A percentile compares a stretch with the other conserved stretches of the same genome.
Conservation (phyloP, 169 alveolate species). For the Perkinsus marinus region DNA sequence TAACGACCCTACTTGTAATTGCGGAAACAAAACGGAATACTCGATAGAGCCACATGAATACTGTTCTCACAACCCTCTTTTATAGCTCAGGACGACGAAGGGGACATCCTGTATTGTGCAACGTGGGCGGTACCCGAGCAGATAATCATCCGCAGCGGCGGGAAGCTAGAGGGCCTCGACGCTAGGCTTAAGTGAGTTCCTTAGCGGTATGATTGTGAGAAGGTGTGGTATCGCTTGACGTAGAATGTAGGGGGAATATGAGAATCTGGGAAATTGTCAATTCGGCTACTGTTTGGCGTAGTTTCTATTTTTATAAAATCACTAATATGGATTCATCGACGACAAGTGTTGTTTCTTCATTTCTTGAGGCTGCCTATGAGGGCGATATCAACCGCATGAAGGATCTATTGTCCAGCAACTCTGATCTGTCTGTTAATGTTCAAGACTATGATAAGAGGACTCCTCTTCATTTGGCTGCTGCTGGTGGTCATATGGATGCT, state of each 20-base stretch:
- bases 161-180: too few species aligned
- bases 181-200: neutral
- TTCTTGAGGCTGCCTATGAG: neutral
- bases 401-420: neutral
- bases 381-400: neutral
- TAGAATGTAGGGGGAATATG: too few species aligned
- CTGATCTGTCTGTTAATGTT: neutral
- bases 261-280: too few species aligned
- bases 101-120: neutral
- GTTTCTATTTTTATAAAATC: neutral
- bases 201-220: neutral
- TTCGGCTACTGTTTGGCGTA: too few species aligned
- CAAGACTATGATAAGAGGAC: neutral
- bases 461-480: constrained; percentile 4
- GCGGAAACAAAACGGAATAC: too few species aligned
- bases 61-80: too few species aligned
- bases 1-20: too few species aligned
- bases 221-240: neutral
- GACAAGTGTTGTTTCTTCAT: neutral
- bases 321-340: neutral
- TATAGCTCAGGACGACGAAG: too few species aligned
- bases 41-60: too few species aligned
- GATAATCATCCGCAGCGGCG: neutral
- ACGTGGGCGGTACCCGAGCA: neutral
- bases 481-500: neutral